Evolutionary conservation across 148 eudicot species (phyloP), one percentile per base, ranked within the genome.

Genomic region (Fagopyrum homotropicum): DNA sequence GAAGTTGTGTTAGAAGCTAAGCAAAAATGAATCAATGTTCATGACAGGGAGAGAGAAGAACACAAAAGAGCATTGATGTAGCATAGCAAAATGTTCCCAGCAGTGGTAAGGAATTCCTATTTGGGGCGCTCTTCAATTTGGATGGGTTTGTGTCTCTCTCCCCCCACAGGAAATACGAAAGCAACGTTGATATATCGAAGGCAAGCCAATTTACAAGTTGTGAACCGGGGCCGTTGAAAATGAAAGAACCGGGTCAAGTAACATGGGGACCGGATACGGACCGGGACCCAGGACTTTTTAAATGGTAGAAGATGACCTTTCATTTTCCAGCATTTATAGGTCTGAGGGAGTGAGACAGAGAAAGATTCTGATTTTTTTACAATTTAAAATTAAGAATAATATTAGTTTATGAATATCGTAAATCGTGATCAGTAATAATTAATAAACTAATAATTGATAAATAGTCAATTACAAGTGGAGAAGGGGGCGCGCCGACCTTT

Each of bases 271-370:
- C 82, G 82, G 81, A 57, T 78, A 64, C 75, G 80, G 80, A 55
- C 55, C 56, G 45, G 46, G 54, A 40, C 60, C 81, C 77, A 75
- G 76, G 49, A 16, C 70, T 52, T 77, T 74, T 80, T 10, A 40
- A 80, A 80, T 79, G 72, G 75, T 52, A 46, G 77, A 78, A 56
- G 79, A 71, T 81, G 85, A 88, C 76, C 80, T 69, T 82, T 83
- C 86, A 66, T 83, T 86, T 80, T 86, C 88, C 71, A 22, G 85
- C 82, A 84, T 84, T 82, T 75, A 85, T 74, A 52, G 57, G 72
- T 26, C 26, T 61, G 52, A 75, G 40, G 40, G 40, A 74, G 26
- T 60, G 77, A 75, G 9, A 35, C 40, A 35, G 40, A 35, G 40
- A 35, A 50, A 44, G 73, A 45, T 51, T 19, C 30, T n/a, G 60